phyloP scores from a whole-genome alignment of 2,329 filamentous ascomycete genomes.

The Apiospora phragmitis region DNA sequence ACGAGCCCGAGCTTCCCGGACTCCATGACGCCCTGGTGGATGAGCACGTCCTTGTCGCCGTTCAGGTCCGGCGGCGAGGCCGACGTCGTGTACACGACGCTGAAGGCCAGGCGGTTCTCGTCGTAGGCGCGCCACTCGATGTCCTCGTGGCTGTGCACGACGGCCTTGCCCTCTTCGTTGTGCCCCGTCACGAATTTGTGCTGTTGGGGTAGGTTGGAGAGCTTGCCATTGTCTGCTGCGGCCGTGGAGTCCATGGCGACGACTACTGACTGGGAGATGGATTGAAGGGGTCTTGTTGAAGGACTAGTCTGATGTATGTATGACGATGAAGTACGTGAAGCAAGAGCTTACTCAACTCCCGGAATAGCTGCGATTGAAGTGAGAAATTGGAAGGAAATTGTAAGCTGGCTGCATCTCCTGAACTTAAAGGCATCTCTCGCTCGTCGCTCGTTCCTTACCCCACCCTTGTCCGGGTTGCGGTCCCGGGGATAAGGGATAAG shows the following conservation, averaged over 20 bases:
- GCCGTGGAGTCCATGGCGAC: constrained; percentile 3
- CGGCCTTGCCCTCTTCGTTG: constrained; percentile 32
- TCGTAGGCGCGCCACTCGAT: constrained; percentile 33
- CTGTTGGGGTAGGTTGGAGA: constrained; percentile 19
- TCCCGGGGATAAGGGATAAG: not conserved
- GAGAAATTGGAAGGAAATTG: not conserved
- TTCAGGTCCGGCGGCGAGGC: constrained; percentile 40
- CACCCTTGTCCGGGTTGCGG: not conserved
- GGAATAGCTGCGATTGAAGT: not conserved
- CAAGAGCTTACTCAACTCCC: not conserved
- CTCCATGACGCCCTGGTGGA: constrained; percentile 34
- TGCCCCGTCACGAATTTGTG: constrained; percentile 31
- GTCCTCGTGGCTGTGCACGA: constrained; percentile 32
- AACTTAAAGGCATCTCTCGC: not conserved
- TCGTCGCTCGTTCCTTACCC: not conserved
- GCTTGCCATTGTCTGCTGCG: not conserved
- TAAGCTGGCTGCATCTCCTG: not conserved
- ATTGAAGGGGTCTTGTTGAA: not conserved
- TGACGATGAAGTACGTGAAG: not conserved
- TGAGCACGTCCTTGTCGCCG: constrained; percentile 39
- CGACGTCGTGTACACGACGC: constrained; percentile 43
- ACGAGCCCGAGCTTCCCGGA: constrained; percentile 41
- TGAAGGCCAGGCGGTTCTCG: constrained; percentile 36
- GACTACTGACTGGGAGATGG: not conserved
- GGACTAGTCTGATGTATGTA: not conserved